Evolutionary conservation across 352 stramenopile genomes (phyloP), one percentile per base, ranked within the genome.

Genomic region (Phytophthora hibernalis): DNA sequence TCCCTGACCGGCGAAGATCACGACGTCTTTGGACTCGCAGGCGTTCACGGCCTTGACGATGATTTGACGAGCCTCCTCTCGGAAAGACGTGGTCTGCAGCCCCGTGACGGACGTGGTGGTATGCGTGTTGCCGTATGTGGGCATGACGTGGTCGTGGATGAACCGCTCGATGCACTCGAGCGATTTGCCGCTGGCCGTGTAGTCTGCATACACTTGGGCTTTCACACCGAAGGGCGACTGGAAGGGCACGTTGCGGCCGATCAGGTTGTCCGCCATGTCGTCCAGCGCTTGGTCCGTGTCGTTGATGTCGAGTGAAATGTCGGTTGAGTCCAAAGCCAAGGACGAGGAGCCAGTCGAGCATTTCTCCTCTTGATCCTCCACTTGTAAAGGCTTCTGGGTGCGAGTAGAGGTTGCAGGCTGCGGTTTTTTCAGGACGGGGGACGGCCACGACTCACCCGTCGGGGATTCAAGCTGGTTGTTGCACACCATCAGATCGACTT

Each of bases 111-210:
- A 96, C 0, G 85, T 90, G 20, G 86, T 93, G 13, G 96, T 99
- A 77, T 99, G 97, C 12, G 97, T 99, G 72, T 99, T 99, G 28
- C 92, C 96, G 70, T 99, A 98, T 8, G 97, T 84, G 1, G 97
- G 96, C 53, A 98, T 70, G 38, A 98, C 97, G 16, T 92, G 74
- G 35, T 89, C 47, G 26, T 74, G 56, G 10, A 99, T 80, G 62
- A 97, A 98, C 12, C 79, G 57, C 71, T 99, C 97, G 28, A 99
- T 92, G 31, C 80, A 94, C 53, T 69, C 66, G 7, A 98, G 61
- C 2, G 92, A 85, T 65, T 95, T 91, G 50, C 93, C 90, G 37
- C 87, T 97, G 20, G 96, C 96, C 1, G 95, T 98, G 60, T 96
- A 98, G 77, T 99, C 97, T 18, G 88, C 95, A 65, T 99, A 99